phyloP scores from a whole-genome alignment of 2,329 filamentous ascomycete species.

The Sporothrix schenckii region DNA sequence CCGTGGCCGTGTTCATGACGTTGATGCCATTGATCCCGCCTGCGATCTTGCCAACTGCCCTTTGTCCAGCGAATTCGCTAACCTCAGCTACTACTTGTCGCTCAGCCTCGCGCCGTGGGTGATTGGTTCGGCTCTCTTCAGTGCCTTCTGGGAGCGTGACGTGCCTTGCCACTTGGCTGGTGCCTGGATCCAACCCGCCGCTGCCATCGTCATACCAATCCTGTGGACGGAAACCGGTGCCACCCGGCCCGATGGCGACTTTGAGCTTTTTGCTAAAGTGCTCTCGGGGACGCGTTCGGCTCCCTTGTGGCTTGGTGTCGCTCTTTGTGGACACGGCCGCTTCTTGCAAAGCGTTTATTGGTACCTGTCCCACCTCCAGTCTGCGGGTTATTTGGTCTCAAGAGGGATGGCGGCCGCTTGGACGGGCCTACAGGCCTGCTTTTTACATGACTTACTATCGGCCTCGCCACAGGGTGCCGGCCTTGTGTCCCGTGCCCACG shows the following conservation, averaged over 20 bases:
- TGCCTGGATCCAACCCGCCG: slow-evolving; percentile 29
- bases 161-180: slow-evolving; percentile 31
- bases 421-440: slow-evolving; percentile 29
- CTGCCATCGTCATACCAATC: slow-evolving; percentile 26
- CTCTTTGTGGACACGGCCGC: slow-evolving; percentile 27
- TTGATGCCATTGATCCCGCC: too few relatives aligned
- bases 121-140: slow-evolving; percentile 24
- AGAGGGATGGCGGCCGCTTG: slow-evolving; percentile 28
- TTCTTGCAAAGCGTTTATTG: slow-evolving; percentile 1
- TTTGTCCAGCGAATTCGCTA: slow-evolving; percentile 26
- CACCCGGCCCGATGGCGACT: background rate
- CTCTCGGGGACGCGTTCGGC: slow-evolving; percentile 29
- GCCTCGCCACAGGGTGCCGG: background rate
- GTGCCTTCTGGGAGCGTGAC: slow-evolving; percentile 31
- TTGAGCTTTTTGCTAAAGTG: slow-evolving; percentile 31
- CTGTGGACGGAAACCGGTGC: background rate
- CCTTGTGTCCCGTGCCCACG: slow-evolving; percentile 28
- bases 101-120: slow-evolving; percentile 26
- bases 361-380: background rate
- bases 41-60: background rate
- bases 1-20: too few relatives aligned
- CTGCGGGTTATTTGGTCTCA: background rate
- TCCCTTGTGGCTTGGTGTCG: slow-evolving; percentile 32
- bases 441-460: slow-evolving; percentile 12
- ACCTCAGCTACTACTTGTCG: slow-evolving; percentile 31